Evolutionary conservation across 345 rosid species (phyloP), one percentile per base, ranked within the genome.

Genomic region (Alliaria petiolata): DNA sequence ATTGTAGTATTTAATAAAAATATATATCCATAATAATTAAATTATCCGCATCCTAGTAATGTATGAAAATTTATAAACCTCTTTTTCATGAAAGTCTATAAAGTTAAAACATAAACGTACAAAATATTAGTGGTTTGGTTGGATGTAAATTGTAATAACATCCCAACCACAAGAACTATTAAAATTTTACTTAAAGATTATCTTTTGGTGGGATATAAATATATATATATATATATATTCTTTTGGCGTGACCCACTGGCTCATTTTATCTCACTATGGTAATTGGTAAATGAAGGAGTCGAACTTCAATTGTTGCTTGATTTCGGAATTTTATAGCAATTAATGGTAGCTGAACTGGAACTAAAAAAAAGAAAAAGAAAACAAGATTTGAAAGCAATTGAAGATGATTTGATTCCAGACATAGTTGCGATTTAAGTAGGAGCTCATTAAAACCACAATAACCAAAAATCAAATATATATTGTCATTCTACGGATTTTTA

Each of bases 151-250:
- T 56, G 19, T n/a, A 35, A 55, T 57, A 64, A 45, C 65, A 72
- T 64, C 71, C 77, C 71, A 72, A 72, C 70, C 43, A 64, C 77
- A 45, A 64, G 16, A 72, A 72, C 70, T 63, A 34, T 25, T 54
- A 38, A 35, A 33, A 34, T 42, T 45, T 31, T 43, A 43, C 30
- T 52, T 40, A 14, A n/a, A 28, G 51, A 1, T 42, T 1, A 61
- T 40, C 28, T 40, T 62, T 62, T 30, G 35, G n/a, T n/a, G n/a
- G n/a, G n/a, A n/a, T n/a, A n/a, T n/a, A n/a, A n/a, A n/a, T n/a
- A n/a, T n/a, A n/a, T n/a, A n/a, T n/a, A n/a, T n/a, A n/a, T n/a
- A n/a, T n/a, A n/a, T n/a, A n/a, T n/a, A n/a, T n/a, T 28, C 6
- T 28, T 5, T 1, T 28, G 31, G 56, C 13, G 13, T 16, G 31